Percentiles rank a stretch among this genome's conserved stretches.
Evolutionary conservation across 2,329 filamentous ascomycete genomes (phyloP).

Genomic region (Neopestalotiopsis rosae): DNA sequence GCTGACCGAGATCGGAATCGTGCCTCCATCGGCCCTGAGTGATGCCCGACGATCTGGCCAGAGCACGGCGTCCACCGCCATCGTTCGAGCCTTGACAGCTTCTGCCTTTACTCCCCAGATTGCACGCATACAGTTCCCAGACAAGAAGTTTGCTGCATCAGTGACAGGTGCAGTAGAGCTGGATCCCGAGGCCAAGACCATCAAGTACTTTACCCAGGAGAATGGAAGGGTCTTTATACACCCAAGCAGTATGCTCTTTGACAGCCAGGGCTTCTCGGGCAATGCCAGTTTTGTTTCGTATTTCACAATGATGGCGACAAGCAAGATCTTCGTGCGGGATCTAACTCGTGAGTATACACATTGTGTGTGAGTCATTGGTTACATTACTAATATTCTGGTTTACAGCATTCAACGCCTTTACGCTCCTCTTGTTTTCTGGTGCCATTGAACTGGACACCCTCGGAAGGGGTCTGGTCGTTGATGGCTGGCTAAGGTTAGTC

Average conservation of each 20-base stretch:
- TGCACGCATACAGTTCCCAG: conserved; percentile 88
- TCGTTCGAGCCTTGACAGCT: conserved; percentile 74
- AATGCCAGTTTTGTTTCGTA: conserved; percentile 83
- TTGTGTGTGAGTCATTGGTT: background rate
- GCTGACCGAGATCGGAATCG: conserved; percentile 84
- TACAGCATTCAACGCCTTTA: conserved; percentile 84
- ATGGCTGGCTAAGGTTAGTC: conserved; percentile 76
- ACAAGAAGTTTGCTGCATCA: conserved; percentile 91
- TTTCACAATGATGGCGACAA: conserved; percentile 90
- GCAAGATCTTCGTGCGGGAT: conserved; percentile 90
- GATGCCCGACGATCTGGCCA: background rate
- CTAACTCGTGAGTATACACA: conserved; percentile 72
- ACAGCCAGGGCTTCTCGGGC: conserved; percentile 76
- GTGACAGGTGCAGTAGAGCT: conserved; percentile 89
- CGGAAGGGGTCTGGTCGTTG: conserved; percentile 85
- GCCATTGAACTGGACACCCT: conserved; percentile 84
- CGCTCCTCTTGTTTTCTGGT: conserved; percentile 86
- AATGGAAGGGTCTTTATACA: conserved; percentile 92
- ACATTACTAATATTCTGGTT: background rate
- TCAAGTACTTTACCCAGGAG: conserved; percentile 90
- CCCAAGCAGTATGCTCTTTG: conserved; percentile 85
- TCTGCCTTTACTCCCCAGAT: conserved; percentile 84
- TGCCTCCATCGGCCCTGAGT: conserved; percentile 44
- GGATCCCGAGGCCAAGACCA: conserved; percentile 88
- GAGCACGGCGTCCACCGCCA: conserved; percentile 42